phyloP scores from a whole-genome alignment of 805 yeast species.

The Candida insectorum region DNA sequence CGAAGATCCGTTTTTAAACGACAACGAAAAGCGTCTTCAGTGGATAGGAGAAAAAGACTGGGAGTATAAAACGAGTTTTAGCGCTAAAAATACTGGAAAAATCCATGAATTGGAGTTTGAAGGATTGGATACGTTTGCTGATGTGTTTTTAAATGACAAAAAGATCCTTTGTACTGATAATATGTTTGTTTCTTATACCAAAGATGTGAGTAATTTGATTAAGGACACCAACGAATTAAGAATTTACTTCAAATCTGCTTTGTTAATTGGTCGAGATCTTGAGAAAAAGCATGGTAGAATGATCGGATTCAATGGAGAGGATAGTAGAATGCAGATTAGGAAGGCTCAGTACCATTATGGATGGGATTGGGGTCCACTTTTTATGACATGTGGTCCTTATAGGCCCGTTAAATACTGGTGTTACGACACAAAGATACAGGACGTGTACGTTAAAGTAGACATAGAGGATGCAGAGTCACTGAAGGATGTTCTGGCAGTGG shows the following conservation, averaged over 20 bases:
- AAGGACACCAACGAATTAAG: slow-evolving; percentile 24
- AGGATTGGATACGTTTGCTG: slow-evolving; percentile 44
- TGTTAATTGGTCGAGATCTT: slow-evolving; percentile 27
- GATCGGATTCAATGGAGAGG: slow-evolving; percentile 40
- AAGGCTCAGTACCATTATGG: slow-evolving; percentile 56
- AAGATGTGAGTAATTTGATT: slow-evolving; percentile 20
- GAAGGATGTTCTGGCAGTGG: slow-evolving; percentile 7
- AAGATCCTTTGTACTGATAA: slow-evolving; percentile 36
- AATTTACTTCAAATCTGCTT: slow-evolving; percentile 38
- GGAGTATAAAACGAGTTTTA: slow-evolving; percentile 40
- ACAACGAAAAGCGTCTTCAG: slow-evolving; percentile 42
- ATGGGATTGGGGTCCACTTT: slow-evolving; percentile 56
- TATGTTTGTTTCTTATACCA: slow-evolving; percentile 38
- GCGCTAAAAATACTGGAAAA: slow-evolving; percentile 1
- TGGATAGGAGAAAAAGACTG: slow-evolving; percentile 52
- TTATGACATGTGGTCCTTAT: slow-evolving; percentile 45
- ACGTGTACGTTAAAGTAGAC: slow-evolving; percentile 16
- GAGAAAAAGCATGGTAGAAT: slow-evolving; percentile 26
- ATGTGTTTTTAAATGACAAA: slow-evolving; percentile 37
- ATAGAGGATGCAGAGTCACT: too few relatives aligned
- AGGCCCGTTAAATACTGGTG: slow-evolving; percentile 29
- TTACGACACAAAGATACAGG: slow-evolving; percentile 14
- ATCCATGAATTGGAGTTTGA: slow-evolving; percentile 31
- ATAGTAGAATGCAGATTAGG: slow-evolving; percentile 41
- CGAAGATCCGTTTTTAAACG: slow-evolving; percentile 44